Evolutionary conservation across 192 early-diverging fungal genomes (phyloP).

Genomic region (Funneliformis geosporum): DNA sequence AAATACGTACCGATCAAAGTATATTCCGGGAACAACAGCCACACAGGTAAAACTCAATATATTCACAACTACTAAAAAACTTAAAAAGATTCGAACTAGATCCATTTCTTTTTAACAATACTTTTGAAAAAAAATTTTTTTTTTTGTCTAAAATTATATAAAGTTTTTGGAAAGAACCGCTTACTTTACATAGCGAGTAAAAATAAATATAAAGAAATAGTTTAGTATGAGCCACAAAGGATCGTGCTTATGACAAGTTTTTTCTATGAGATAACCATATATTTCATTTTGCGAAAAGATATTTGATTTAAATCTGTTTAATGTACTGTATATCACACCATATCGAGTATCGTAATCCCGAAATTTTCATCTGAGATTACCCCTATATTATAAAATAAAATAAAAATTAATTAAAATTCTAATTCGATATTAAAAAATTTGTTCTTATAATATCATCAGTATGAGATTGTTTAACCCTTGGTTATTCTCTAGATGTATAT

Average conservation of each 20-base stretch:
- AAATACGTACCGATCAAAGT: slow-evolving; percentile 17
- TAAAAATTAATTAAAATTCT: too few species aligned
- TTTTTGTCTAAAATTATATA: not conserved
- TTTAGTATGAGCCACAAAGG: not conserved
- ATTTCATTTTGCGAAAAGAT: too few species aligned
- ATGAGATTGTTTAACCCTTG: too few species aligned
- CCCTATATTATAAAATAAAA: too few species aligned
- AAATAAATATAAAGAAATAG: not conserved
- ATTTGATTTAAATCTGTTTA: too few species aligned
- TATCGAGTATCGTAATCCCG: too few species aligned
- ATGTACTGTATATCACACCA: too few species aligned
- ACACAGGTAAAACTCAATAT: not conserved
- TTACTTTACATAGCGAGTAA: not conserved
- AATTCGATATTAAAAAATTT: too few species aligned
- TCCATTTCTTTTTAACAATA: not conserved
- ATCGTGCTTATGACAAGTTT: not conserved
- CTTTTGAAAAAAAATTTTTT: not conserved
- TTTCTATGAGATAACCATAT: not conserved
- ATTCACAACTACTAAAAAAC: not conserved
- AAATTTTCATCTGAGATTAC: too few species aligned
- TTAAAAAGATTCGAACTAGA: not conserved
- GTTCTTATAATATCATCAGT: too few species aligned
- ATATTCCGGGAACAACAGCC: not conserved
- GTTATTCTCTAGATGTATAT: too few species aligned
- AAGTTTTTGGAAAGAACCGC: not conserved